Percentiles rank a stretch among this genome's conserved stretches.
These are phyloP conservation scores for Rhizophlyctis rosea DNA, from an alignment of 192 early-diverging fungal genomes.

Conservation along the genomic window DNA sequence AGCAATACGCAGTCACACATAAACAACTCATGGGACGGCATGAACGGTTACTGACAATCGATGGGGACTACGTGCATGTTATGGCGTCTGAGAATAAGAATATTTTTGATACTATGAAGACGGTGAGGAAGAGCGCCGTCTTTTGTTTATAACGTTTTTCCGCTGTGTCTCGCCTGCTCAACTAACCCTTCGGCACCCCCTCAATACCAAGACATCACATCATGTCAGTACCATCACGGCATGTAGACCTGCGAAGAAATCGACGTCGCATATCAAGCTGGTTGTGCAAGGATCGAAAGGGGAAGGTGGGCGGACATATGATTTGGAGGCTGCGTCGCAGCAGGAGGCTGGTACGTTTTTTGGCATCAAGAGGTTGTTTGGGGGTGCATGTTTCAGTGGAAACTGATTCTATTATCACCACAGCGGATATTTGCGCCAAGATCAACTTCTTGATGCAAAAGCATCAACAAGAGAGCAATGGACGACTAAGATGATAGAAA, in stretches of 20 bases:
- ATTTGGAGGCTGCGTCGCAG: conserved; percentile 40
- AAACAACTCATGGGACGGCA: conserved; percentile 84
- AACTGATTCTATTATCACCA: conserved; percentile 2
- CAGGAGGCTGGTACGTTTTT: conserved; percentile 33
- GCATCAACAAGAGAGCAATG: conserved; percentile 25
- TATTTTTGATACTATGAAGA: conserved; percentile 81
- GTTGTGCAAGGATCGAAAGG: conserved; percentile 24
- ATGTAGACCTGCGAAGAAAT: conserved; percentile 37
- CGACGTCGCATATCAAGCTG: conserved; percentile 30
- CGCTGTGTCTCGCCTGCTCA: not conserved
- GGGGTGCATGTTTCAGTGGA: not conserved
- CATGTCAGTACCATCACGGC: conserved; percentile 41
- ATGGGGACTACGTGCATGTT: conserved; percentile 89
- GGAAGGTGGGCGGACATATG: conserved; percentile 28
- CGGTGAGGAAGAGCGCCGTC: conserved; percentile 40
- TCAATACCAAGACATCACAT: conserved; percentile 31
- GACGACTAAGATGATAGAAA: not conserved
- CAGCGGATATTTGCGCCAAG: conserved; percentile 40
- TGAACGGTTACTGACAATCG: conserved; percentile 86
- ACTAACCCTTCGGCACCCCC: not conserved
- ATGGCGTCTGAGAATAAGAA: conserved; percentile 77
- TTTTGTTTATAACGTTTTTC: not conserved
- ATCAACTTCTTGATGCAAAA: conserved; percentile 38
- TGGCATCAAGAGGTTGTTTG: not conserved
- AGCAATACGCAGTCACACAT: conserved; percentile 83